Conservation (phyloP, 2,329 filamentous ascomycete species). For the Thelonectria discophora region DNA sequence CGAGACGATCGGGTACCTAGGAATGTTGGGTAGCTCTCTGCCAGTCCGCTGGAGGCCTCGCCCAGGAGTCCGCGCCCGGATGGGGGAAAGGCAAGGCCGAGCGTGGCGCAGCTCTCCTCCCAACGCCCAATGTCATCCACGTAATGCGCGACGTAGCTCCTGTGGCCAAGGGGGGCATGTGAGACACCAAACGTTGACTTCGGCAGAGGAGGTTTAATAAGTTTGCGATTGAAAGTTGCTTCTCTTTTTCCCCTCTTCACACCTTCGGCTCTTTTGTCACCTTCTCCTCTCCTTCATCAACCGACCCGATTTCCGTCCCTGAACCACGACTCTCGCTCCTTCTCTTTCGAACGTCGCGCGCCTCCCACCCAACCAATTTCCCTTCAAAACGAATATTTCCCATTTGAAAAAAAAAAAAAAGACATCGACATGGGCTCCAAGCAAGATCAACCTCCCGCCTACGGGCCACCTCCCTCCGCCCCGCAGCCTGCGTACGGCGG, state of each 20-base stretch:
- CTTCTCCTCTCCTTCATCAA: slow-evolving; percentile 18
- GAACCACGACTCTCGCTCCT: slow-evolving; percentile 1
- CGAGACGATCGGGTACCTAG: too few species aligned
- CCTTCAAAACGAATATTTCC: too few species aligned
- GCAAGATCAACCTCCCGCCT: slow-evolving; percentile 60
- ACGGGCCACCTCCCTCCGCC: slow-evolving; percentile 50
- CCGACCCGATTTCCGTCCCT: slow-evolving; percentile 14
- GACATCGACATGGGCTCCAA: slow-evolving; percentile 47
- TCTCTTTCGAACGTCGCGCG: slow-evolving; percentile 7
- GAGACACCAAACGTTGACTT: slow-evolving; percentile 34
- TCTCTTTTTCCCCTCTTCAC: slow-evolving; percentile 10
- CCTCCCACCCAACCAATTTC: neutral
- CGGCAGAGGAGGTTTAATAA: slow-evolving; percentile 26
- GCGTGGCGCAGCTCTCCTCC: slow-evolving; percentile 46
- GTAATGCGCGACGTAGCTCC: slow-evolving; percentile 38
- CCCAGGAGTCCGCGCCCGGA: slow-evolving; percentile 28
- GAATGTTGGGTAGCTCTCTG: slow-evolving; percentile 8
- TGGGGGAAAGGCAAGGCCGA: slow-evolving; percentile 36
- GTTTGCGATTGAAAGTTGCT: slow-evolving; percentile 22
- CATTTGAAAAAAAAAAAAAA: too few species aligned
- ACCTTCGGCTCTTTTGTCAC: neutral
- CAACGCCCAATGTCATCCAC: slow-evolving; percentile 37
- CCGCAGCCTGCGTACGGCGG: slow-evolving; percentile 57
- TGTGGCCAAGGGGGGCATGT: slow-evolving; percentile 41
- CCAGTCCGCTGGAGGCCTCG: neutral